Evolutionary conservation across 1,139 yeast genomes (phyloP).

Genomic region (Lipomyces yarrowii): DNA sequence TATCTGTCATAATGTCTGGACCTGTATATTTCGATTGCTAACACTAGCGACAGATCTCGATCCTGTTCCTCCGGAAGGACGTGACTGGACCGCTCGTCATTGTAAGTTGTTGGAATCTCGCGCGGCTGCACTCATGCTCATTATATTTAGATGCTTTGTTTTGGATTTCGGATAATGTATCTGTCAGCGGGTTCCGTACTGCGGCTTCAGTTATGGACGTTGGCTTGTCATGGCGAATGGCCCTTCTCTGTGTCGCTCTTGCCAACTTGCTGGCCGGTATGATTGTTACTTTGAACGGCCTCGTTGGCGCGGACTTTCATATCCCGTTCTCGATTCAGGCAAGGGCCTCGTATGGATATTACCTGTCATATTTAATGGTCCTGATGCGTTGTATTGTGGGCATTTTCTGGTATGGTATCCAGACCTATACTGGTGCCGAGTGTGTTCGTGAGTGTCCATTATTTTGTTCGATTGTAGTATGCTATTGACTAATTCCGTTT

Average conservation of each 20-base stretch:
- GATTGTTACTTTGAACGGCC: constrained; percentile 34
- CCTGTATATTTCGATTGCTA: neutral
- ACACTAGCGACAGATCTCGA: neutral
- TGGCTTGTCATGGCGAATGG: constrained; percentile 19
- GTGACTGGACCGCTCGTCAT: neutral
- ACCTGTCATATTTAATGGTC: constrained; percentile 37
- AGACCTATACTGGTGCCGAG: neutral
- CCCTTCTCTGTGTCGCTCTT: constrained; percentile 10
- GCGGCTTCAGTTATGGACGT: constrained; percentile 19
- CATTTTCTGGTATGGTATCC: constrained; percentile 35
- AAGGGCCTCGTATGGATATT: constrained; percentile 38
- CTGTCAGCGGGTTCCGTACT: constrained; percentile 17
- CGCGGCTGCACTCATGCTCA: neutral
- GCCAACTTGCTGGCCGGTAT: constrained; percentile 26
- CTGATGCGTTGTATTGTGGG: constrained; percentile 36
- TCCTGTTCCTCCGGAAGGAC: constrained; percentile 7
- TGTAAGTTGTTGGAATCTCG: neutral
- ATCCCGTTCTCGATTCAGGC: constrained; percentile 38
- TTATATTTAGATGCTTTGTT: neutral
- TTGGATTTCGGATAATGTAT: constrained; percentile 13
- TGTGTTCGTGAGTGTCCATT: neutral
- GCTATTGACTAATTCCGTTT: neutral
- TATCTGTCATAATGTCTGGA: neutral
- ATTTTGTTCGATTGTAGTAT: neutral
- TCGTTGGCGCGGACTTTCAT: constrained; percentile 39